These are phyloP conservation scores for Calonectria pauciramosa DNA, from an alignment of 2,329 filamentous ascomycete species.

Conservation along the genomic window DNA sequence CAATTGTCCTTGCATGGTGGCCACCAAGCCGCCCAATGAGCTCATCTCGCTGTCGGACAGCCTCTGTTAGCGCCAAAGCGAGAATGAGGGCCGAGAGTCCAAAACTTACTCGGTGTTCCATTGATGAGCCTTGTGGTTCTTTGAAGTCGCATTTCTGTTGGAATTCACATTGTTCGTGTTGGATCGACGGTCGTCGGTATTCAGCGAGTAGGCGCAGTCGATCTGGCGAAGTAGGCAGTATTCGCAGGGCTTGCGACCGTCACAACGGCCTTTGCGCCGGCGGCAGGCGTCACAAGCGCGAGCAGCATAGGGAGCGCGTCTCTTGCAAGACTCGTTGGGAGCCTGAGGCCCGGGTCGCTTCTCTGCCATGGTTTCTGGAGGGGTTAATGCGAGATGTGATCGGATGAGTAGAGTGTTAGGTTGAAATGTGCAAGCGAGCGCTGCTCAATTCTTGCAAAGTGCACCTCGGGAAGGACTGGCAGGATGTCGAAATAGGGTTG, in stretches of 20 bases:
- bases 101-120: not conserved
- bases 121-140: not conserved
- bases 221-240: not conserved
- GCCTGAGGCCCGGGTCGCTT: not conserved
- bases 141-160: not conserved
- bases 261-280: conserved; percentile 5
- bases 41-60: not conserved
- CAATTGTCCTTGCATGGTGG: conserved; percentile 3
- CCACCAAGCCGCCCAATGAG: not conserved
- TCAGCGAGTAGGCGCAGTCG: not conserved
- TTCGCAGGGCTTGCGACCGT: conserved; percentile 4
- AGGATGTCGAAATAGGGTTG: not conserved
- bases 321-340: conserved; percentile 2
- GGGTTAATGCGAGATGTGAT: too few species aligned
- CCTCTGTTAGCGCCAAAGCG: not conserved
- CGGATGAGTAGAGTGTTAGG: too few species aligned
- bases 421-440: not conserved
- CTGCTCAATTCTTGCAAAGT: not conserved
- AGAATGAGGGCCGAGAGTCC: not conserved
- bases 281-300: conserved; percentile 7
- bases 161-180: not conserved
- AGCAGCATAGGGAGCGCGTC: not conserved
- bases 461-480: not conserved
- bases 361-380: not conserved
- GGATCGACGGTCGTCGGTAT: not conserved